Percentiles rank a stretch among this genome's conserved stretches.
Conservation (phyloP, 371 early-diverging fungal genomes). For the Mortierella sp. region DNA sequence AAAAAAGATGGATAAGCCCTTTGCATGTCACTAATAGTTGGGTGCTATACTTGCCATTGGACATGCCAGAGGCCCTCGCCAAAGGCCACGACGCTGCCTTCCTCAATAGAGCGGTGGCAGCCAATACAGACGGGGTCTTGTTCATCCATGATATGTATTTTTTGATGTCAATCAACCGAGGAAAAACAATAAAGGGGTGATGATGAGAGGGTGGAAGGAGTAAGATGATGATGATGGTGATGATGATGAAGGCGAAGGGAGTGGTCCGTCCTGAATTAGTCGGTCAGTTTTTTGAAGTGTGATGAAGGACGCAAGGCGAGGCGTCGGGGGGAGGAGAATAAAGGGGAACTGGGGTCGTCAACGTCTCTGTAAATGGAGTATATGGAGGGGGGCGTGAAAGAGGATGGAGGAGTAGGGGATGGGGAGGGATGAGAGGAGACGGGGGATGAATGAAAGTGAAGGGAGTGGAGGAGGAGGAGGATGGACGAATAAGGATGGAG, state of each 20-base stretch:
- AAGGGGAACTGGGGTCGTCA: not conserved
- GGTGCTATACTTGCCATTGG: conserved; percentile 80
- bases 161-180: not conserved
- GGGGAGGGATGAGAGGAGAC: not conserved
- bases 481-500: conserved; percentile 1
- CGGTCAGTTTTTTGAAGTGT: not conserved
- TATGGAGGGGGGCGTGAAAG: conserved; percentile 2
- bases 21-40: too few relatives aligned
- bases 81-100: conserved; percentile 87
- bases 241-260: not conserved
- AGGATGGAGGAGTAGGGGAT: not conserved
- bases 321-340: conserved; percentile 2
- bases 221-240: not conserved
- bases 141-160: conserved; percentile 31
- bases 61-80: conserved; percentile 89
- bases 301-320: not conserved
- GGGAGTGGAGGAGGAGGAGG: conserved; percentile 6
- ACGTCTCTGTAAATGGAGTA: not conserved
- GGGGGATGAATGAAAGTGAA: not conserved
- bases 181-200: not conserved
- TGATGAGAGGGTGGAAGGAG: not conserved
- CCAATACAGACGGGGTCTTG: conserved; percentile 80
- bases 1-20: too few relatives aligned
- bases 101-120: conserved; percentile 81
- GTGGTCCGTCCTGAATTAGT: not conserved